Base-by-base conservation (phyloP, 805 yeast genomes). In the Lachancea lanzarotensis region DNA sequence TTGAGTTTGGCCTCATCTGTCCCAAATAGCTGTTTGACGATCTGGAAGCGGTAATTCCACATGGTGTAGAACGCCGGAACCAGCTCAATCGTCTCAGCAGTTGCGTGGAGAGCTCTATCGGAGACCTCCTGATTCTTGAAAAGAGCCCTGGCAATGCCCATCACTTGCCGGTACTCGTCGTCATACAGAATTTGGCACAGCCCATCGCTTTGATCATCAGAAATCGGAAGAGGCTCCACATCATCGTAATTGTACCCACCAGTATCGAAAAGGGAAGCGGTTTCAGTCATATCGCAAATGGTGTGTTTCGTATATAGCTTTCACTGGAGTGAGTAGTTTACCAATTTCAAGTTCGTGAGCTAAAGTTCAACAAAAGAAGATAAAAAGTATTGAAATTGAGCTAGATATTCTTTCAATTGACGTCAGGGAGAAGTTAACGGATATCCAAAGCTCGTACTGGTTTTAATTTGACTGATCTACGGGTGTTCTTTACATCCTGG, bases 51-150 rank as follows among this genome's bases (percentile, higher is more conserved):
- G 62, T 79, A 85, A 40, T 74, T 75, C 98, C 98, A 93, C 1
- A 82, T 82, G 0, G 96, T 83, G 60, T 93, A 93, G 62, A 91
- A 96, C 0, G 97, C 95, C 0, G 97, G 89, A 32, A 86, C 82
- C 45, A 75, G 56, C 12, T 67, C 74, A 41, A 93, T 82, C 2
- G 84, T 82, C 20, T 65, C 63, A 12, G 75, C 71, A 0, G 95
- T 84, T 35, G 89, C 65, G 16, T 72, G 74, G 18, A 88, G 64
- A 0, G 95, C 88, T 47, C 98, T 70, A 34, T 76, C 80, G 0
- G 88, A 75, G 52, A 73, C 70, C 58, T 88, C 97, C 25, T 77
- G 67, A 15, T 60, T 52, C 10, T 68, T 65, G 72, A 85, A 71
- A 16, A 87, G 60, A 0, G 83, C 80, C 19, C 87, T 66, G 8